Percentiles rank a stretch among this genome's conserved stretches.
Evolutionary conservation across 2,329 filamentous ascomycete species (phyloP).

Genomic region (Ilyonectria sp.): DNA sequence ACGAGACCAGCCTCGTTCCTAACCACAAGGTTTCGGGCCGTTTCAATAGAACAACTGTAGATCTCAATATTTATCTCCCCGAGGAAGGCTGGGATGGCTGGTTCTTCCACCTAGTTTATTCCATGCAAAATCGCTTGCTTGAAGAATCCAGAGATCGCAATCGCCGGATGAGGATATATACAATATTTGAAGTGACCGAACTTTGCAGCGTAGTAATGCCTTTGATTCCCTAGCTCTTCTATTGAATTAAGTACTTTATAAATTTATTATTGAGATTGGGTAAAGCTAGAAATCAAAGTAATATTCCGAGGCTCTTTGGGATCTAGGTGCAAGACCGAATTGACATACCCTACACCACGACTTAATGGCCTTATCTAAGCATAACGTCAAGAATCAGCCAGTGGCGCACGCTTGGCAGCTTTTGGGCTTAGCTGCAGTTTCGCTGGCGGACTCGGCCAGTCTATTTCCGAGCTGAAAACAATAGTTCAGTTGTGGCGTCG

Average conservation of each 20-base stretch:
- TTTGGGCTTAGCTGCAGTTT: background rate
- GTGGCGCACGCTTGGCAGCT: background rate
- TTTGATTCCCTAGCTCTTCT: no score
- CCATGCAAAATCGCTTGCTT: background rate
- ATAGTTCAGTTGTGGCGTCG: slow-evolving; percentile 4
- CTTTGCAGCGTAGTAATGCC: no score
- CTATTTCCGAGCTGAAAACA: background rate
- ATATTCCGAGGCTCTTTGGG: no score
- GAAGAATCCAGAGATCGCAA: no score
- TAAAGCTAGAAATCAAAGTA: no score
- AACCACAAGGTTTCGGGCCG: background rate
- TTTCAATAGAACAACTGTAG: background rate
- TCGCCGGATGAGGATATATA: no score
- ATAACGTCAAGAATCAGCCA: background rate
- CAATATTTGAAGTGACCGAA: no score
- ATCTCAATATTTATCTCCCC: background rate
- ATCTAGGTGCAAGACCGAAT: no score
- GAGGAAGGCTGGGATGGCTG: background rate
- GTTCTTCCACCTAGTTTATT: background rate
- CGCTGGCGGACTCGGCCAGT: background rate
- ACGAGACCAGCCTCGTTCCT: background rate
- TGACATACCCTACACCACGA: background rate
- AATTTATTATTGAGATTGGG: no score
- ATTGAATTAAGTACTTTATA: no score
- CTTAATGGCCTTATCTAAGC: background rate